A percentile compares a stretch with the other conserved stretches of the same genome.
phyloP scores from a whole-genome alignment of 306 rosid genomes.

The Urtica urens region DNA sequence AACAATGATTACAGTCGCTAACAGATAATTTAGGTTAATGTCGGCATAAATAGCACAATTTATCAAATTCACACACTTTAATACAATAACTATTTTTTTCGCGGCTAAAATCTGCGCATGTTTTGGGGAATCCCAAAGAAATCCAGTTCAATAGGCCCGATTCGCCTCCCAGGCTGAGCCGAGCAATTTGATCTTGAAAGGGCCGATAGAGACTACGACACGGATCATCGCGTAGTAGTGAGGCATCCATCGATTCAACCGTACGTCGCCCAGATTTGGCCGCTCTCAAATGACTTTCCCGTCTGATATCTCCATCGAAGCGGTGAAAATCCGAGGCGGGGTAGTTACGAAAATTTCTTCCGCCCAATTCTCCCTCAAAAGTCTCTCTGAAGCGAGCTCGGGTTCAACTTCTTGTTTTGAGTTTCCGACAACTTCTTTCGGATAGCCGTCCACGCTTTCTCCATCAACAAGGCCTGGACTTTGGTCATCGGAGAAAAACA shows the following conservation, averaged over 20 bases:
- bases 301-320: slow-evolving; percentile 64
- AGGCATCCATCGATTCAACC: slow-evolving; percentile 73
- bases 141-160: slow-evolving; percentile 51
- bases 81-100: too few species aligned
- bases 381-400: too few species aligned
- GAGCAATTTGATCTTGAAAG: slow-evolving; percentile 54
- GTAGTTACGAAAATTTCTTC: slow-evolving; percentile 34
- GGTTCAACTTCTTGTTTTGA: too few species aligned
- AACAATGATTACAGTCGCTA: too few species aligned
- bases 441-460: slow-evolving; percentile 63
- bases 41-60: too few species aligned
- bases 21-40: too few species aligned
- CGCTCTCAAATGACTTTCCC: slow-evolving; percentile 46
- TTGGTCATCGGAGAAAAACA: slow-evolving; percentile 20
- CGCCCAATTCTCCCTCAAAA: slow-evolving; percentile 8
- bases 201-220: slow-evolving; percentile 39
- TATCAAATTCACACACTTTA: too few species aligned
- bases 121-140: slow-evolving; percentile 55
- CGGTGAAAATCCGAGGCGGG: slow-evolving; percentile 83
- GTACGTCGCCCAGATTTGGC: slow-evolving; percentile 85
- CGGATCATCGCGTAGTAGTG: slow-evolving; percentile 68
- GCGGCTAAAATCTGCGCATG: slow-evolving; percentile 58
- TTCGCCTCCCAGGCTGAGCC: slow-evolving; percentile 61
- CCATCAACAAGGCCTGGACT: slow-evolving; percentile 32
- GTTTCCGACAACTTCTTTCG: slow-evolving; percentile 32